phyloP scores from a whole-genome alignment of 192 early-diverging fungal species.

The Entomortierella lignicola region DNA sequence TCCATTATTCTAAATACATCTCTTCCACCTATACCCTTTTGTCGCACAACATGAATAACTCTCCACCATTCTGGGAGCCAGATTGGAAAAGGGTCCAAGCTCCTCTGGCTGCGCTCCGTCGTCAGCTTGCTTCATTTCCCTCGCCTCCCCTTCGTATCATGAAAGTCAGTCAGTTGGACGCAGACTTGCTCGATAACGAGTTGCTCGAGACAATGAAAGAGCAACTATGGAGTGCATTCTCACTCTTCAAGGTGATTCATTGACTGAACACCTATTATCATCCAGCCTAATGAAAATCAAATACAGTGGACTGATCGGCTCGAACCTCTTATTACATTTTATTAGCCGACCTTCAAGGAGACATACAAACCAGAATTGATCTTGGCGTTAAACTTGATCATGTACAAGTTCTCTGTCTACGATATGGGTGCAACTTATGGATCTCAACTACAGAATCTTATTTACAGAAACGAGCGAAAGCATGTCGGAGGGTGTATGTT shows the following conservation, averaged over 20 bases:
- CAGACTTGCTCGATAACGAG: constrained; percentile 84
- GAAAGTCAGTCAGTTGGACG: constrained; percentile 88
- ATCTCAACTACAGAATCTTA: constrained; percentile 84
- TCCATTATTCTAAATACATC: background rate
- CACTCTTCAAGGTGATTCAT: constrained; percentile 70
- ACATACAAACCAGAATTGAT: constrained; percentile 79
- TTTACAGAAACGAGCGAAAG: constrained; percentile 76
- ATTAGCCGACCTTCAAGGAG: constrained; percentile 68
- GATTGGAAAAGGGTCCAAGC: constrained; percentile 66
- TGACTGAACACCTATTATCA: background rate
- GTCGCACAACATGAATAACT: constrained; percentile 7
- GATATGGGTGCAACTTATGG: constrained; percentile 84
- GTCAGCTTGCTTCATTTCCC: constrained; percentile 62
- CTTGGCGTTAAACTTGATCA: constrained; percentile 69
- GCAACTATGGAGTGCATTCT: constrained; percentile 76
- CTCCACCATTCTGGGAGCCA: constrained; percentile 57
- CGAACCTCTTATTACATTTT: background rate
- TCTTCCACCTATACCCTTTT: background rate
- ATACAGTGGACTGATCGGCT: background rate
- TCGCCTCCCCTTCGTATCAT: constrained; percentile 69
- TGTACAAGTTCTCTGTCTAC: constrained; percentile 83
- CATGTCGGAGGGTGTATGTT: constrained; percentile 68
- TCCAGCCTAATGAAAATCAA: background rate
- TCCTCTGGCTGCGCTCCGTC: constrained; percentile 57
- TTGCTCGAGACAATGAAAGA: constrained; percentile 81